These are phyloP conservation scores for Iberis pinnata DNA, from an alignment of 345 rosid genomes.

Conservation along the genomic window DNA sequence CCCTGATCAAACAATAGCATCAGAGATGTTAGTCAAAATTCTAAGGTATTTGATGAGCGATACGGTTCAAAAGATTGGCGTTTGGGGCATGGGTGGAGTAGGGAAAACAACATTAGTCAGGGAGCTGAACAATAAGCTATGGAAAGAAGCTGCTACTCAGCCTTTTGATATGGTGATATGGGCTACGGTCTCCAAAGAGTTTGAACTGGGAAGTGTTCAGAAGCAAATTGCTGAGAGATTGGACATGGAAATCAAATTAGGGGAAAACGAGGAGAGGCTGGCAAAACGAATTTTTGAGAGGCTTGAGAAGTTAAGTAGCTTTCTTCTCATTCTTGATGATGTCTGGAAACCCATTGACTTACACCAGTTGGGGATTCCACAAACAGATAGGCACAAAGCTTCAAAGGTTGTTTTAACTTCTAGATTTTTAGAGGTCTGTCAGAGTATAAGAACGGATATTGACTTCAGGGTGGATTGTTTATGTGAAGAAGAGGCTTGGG, in stretches of 20 bases:
- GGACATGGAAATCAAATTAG: slow-evolving; percentile 3
- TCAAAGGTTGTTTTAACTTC: slow-evolving; percentile 32
- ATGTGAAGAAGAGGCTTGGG: slow-evolving; percentile 22
- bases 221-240: slow-evolving; percentile 28
- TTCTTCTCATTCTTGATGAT: slow-evolving; percentile 35
- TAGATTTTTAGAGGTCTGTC: slow-evolving; percentile 29
- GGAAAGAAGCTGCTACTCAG: slow-evolving; percentile 9
- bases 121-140: slow-evolving; percentile 29
- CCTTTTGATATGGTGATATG: slow-evolving; percentile 31
- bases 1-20: slow-evolving; percentile 29
- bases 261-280: slow-evolving; percentile 14
- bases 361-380: slow-evolving; percentile 28
- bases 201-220: slow-evolving; percentile 25
- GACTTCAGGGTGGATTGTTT: slow-evolving; percentile 29
- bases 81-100: slow-evolving; percentile 35
- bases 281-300: slow-evolving; percentile 11
- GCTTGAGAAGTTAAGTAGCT: slow-evolving; percentile 15
- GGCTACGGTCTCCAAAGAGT: slow-evolving; percentile 29
- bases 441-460: slow-evolving; percentile 22
- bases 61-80: slow-evolving; percentile 22
- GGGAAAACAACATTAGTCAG: slow-evolving; percentile 36
- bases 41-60: slow-evolving; percentile 17
- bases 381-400: background rate
- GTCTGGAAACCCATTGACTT: slow-evolving; percentile 32
- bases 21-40: slow-evolving; percentile 23